Evolutionary conservation across 345 rosid genomes (phyloP).

Genomic region (Eucalyptus coolabah): DNA sequence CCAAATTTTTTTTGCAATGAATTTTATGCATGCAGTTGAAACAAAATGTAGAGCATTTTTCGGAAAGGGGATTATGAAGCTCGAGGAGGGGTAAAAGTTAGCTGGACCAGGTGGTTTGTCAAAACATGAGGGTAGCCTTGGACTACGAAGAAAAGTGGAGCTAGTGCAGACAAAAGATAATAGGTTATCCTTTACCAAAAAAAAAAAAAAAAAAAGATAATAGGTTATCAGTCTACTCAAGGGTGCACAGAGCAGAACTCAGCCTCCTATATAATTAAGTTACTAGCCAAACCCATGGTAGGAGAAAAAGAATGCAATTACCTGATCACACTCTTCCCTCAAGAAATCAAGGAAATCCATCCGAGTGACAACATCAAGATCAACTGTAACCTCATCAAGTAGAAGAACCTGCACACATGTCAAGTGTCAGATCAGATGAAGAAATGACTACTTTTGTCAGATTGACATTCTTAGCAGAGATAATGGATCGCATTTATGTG

Average conservation of each 20-base stretch:
- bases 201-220: no score
- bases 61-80: neutral
- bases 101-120: neutral
- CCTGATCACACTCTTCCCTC: constrained; percentile 86
- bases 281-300: neutral
- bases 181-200: no score
- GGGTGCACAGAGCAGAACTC: neutral
- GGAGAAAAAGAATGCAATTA: constrained; percentile 2
- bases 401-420: constrained; percentile 52
- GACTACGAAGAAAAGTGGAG: neutral
- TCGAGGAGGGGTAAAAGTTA: neutral
- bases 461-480: neutral
- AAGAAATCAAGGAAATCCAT: constrained; percentile 90
- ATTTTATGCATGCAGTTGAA: neutral
- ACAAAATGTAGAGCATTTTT: neutral
- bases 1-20: neutral
- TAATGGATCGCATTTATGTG: neutral
- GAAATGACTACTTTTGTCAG: neutral
- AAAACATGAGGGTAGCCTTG: neutral
- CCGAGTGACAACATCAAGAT: constrained; percentile 89
- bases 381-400: constrained; percentile 94
- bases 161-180: neutral
- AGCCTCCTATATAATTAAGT: neutral
- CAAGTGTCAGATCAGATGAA: neutral
- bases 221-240: neutral